Conservation (phyloP, 495 filamentous ascomycete species). For the Talaromyces stipitatus region DNA sequence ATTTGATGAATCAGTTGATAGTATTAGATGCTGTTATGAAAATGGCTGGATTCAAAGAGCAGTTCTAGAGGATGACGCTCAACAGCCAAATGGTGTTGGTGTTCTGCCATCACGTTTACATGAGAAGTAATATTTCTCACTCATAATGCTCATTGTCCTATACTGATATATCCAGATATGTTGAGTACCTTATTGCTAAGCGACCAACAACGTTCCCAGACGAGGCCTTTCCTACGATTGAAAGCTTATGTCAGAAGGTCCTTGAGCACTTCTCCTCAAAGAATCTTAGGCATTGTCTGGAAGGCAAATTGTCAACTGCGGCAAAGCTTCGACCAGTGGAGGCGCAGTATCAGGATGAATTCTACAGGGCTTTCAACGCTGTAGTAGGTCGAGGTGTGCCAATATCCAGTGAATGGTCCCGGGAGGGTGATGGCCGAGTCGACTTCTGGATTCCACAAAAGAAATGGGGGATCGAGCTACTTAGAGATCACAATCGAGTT, state of each 20-base stretch:
- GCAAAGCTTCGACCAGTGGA: slow-evolving; percentile 10
- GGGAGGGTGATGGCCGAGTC: background rate
- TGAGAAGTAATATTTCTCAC: background rate
- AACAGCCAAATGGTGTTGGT: too few species aligned
- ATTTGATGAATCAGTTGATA: too few species aligned
- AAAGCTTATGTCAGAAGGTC: background rate
- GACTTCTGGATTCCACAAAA: slow-evolving; percentile 10
- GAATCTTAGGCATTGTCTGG: background rate
- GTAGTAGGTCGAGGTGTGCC: background rate
- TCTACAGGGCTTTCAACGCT: background rate
- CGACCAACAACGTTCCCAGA: background rate
- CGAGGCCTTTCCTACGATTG: background rate
- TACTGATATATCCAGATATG: background rate
- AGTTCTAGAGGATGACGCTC: too few species aligned
- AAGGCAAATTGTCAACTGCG: slow-evolving; percentile 7
- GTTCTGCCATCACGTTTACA: background rate
- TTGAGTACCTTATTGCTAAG: background rate
- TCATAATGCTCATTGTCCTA: background rate
- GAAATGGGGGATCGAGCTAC: slow-evolving; percentile 14
- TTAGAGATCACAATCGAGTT: slow-evolving; percentile 13
- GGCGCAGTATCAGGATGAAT: slow-evolving; percentile 12
- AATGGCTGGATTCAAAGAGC: too few species aligned
- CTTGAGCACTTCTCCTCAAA: background rate
- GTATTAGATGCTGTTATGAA: too few species aligned
- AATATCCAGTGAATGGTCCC: background rate